Base-by-base conservation (phyloP, 1,284 basidiomycete genomes). In the Boletus hoseneyae region DNA sequence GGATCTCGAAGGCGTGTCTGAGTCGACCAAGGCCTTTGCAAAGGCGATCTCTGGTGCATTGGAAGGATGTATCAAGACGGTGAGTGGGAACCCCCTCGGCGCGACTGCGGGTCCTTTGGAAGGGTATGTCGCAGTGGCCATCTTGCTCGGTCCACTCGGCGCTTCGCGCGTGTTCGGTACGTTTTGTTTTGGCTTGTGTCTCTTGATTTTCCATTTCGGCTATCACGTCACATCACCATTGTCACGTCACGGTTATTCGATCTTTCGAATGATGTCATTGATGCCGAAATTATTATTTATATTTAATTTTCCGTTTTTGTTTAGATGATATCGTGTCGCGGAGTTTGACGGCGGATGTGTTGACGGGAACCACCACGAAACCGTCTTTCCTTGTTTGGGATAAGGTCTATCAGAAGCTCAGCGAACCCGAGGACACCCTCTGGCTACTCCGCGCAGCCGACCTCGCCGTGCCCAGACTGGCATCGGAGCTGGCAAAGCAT, bases 301-400 rank as follows among this genome's bases (percentile, higher is more conserved):
- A 10, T 33, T 37, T 19, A n/a, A 29, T 44, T 30, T 34, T 7
- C 2, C 9, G 18, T 52, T 36, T 32, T 52, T 13, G 40, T 25
- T 25, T 42, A 70, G 69, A 56, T 35, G 61, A 61, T 29, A 34
- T 64, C 11, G 60, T 73, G 18, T 64, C 70, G 21, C 65, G 58
- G 50, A 74, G 81, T 61, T 42, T 75, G 16, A 69, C 67, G 1
- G 57, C 81, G 10, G 73, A 78, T 39, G 68, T 73, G 0, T 66
- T 86, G 10, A 61, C 67, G 7, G 61, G 74, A 8, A 73, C 72
- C 2, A 65, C 75, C 1, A 66, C 75, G 6, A 96, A 93, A 63
- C 89, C 92, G 0, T 87, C 87, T 1, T 96, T 96, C 71, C 65
- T 97, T 35, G 62, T 95, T 18, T 91, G 83, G 80, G 92, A 94